phyloP scores from a whole-genome alignment of 2,329 filamentous ascomycete species.

The Purpureocillium lavendulum region DNA sequence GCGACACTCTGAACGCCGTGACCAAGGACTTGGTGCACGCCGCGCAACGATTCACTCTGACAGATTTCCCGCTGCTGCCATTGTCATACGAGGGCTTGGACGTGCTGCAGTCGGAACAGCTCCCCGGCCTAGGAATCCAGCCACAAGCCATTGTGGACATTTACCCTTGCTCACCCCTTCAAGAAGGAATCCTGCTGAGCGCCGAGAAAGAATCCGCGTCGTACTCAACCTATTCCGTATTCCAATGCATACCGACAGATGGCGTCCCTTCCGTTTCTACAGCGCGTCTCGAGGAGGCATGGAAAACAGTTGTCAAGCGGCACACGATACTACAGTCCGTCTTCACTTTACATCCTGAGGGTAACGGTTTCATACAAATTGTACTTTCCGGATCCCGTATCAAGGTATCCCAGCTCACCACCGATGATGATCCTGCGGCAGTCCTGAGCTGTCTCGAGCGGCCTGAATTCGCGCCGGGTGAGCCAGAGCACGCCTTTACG shows the following conservation, averaged over 20 bases:
- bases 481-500: slow-evolving; percentile 7
- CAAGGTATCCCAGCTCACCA: background rate
- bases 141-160: slow-evolving; percentile 4
- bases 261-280: background rate
- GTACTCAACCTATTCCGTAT: slow-evolving; percentile 12
- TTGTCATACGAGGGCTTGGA: slow-evolving; percentile 4
- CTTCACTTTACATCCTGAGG: slow-evolving; percentile 7
- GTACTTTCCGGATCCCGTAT: slow-evolving; percentile 1
- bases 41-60: slow-evolving; percentile 14
- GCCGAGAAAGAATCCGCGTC: slow-evolving; percentile 10
- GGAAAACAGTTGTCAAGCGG: slow-evolving; percentile 5
- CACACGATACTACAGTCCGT: slow-evolving; percentile 5
- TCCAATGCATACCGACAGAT: slow-evolving; percentile 6
- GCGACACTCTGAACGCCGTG: background rate
- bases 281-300: slow-evolving; percentile 5
- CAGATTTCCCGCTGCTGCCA: slow-evolving; percentile 23
- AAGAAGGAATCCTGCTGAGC: slow-evolving; percentile 27
- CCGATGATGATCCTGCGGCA: background rate
- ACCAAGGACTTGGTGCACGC: background rate
- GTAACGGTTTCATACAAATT: slow-evolving; percentile 7
- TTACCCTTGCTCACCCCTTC: slow-evolving; percentile 29
- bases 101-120: slow-evolving; percentile 1
- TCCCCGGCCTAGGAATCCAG: slow-evolving; percentile 3
- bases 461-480: slow-evolving; percentile 3
- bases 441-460: background rate